phyloP scores from a whole-genome alignment of 2,329 filamentous ascomycete genomes.

The Dendryphion nanum region DNA sequence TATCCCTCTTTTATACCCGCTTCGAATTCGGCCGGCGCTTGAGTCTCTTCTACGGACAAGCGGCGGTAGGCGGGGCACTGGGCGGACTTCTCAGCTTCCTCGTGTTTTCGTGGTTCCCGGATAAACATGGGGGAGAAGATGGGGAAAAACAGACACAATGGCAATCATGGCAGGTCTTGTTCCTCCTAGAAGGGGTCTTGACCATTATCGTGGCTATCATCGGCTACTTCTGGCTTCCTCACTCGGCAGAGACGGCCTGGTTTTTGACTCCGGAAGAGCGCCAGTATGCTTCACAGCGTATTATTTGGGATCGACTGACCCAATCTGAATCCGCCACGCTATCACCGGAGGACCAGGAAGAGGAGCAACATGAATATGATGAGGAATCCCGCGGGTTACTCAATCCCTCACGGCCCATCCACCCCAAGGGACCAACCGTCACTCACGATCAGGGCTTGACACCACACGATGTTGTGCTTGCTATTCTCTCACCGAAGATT shows the following conservation, averaged over 20 bases:
- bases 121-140: conserved; percentile 7
- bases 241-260: conserved; percentile 51
- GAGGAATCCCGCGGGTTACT: conserved; percentile 34
- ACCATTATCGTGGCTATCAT: conserved; percentile 48
- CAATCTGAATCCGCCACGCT: conserved; percentile 15
- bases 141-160: conserved; percentile 24
- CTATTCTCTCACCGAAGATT: conserved; percentile 60
- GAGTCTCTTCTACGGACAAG: conserved; percentile 58
- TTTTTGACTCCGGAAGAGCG: conserved; percentile 49
- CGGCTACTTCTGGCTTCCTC: conserved; percentile 52
- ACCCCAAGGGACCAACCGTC: conserved; percentile 23
- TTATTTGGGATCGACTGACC: conserved; percentile 38
- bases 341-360: conserved; percentile 9
- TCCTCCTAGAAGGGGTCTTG: conserved; percentile 48
- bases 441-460: conserved; percentile 46
- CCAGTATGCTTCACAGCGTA: conserved; percentile 47
- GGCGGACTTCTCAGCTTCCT: conserved; percentile 55
- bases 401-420: conserved; percentile 13
- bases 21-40: conserved; percentile 57
- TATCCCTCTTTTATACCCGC: conserved; percentile 58
- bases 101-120: conserved; percentile 47
- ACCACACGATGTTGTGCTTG: conserved; percentile 48
- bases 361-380: conserved; percentile 19
- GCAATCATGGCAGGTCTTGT: conserved; percentile 53
- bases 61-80: conserved; percentile 56